phyloP scores from a whole-genome alignment of 2,329 filamentous ascomycete genomes.

The Aspergillus bombycis region DNA sequence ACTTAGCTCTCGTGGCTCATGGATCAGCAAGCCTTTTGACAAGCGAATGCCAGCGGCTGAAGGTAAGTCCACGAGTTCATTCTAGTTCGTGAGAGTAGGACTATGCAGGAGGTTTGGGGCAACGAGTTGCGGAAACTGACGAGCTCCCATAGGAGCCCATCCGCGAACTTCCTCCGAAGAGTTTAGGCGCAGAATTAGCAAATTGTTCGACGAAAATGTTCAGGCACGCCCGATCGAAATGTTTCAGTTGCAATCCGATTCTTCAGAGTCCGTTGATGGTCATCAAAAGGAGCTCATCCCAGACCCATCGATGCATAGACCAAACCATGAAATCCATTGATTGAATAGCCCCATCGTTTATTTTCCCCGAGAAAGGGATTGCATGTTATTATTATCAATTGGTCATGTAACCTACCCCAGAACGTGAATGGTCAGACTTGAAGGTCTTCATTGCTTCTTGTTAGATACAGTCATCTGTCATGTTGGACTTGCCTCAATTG shows the following conservation, averaged over 20 bases:
- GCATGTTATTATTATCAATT: neutral
- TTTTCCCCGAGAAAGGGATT: neutral
- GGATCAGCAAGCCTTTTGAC: constrained; percentile 23
- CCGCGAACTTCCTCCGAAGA: constrained; percentile 36
- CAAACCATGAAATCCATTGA: neutral
- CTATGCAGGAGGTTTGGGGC: neutral
- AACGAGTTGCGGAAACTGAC: neutral
- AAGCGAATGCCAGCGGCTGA: constrained; percentile 15
- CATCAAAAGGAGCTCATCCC: neutral
- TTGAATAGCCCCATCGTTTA: neutral
- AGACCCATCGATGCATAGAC: neutral
- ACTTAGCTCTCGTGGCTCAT: constrained; percentile 24
- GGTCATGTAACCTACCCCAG: neutral
- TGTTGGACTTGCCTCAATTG: neutral
- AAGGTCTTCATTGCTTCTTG: neutral
- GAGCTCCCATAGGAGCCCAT: constrained; percentile 13
- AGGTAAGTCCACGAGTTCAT: constrained; percentile 11
- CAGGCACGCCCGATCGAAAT: constrained; percentile 26
- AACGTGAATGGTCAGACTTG: neutral
- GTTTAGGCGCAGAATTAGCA: constrained; percentile 36
- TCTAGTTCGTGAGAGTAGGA: neutral
- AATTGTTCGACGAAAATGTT: constrained; percentile 36
- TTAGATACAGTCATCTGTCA: neutral
- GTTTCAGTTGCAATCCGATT: constrained; percentile 27
- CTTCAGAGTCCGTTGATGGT: constrained; percentile 15